Evolutionary conservation across 164 flowering plant species (phyloP).

Genomic region (Nelumbo lutea): DNA sequence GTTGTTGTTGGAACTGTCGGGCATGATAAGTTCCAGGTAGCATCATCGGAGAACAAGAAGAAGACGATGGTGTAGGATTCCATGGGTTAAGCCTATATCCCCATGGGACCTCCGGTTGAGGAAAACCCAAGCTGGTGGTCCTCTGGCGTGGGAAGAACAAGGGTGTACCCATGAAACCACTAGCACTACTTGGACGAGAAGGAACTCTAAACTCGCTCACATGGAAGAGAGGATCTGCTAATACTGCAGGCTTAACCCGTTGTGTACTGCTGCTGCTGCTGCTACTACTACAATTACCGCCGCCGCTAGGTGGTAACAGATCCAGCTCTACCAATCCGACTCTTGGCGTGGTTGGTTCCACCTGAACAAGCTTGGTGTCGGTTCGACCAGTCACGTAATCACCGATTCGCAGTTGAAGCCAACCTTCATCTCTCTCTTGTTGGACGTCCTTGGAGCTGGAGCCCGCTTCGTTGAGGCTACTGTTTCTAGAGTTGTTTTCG

Average conservation of each 20-base stretch:
- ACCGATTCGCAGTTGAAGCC: constrained; percentile 81
- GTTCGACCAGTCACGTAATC: constrained; percentile 8
- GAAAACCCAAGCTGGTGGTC: constrained; percentile 15
- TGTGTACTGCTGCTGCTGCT: constrained; percentile 9
- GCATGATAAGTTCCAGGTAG: constrained; percentile 31
- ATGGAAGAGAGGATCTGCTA: constrained; percentile 10
- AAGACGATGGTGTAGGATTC: constrained; percentile 18
- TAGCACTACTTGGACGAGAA: not conserved
- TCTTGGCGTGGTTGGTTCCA: constrained; percentile 3
- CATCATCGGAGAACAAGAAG: constrained; percentile 34
- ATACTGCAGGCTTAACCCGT: constrained; percentile 13
- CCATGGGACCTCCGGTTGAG: constrained; percentile 42
- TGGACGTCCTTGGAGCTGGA: constrained; percentile 36
- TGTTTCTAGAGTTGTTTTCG: constrained; percentile 58
- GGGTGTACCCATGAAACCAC: constrained; percentile 7
- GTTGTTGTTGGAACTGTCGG: constrained; percentile 27
- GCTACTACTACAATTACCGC: not conserved
- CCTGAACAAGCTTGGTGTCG: constrained; percentile 7
- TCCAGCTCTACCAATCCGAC: constrained; percentile 49
- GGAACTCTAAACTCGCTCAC: constrained; percentile 20
- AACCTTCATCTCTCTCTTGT: constrained; percentile 33
- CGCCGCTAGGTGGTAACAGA: constrained; percentile 30
- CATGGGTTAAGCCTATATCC: constrained; percentile 36
- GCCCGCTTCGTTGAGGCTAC: constrained; percentile 37
- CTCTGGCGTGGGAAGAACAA: constrained; percentile 31